A percentile compares a stretch with the other conserved stretches of the same genome.
Conservation (phyloP, 2,329 filamentous ascomycete species). For the Coleophoma eucalyptorum region DNA sequence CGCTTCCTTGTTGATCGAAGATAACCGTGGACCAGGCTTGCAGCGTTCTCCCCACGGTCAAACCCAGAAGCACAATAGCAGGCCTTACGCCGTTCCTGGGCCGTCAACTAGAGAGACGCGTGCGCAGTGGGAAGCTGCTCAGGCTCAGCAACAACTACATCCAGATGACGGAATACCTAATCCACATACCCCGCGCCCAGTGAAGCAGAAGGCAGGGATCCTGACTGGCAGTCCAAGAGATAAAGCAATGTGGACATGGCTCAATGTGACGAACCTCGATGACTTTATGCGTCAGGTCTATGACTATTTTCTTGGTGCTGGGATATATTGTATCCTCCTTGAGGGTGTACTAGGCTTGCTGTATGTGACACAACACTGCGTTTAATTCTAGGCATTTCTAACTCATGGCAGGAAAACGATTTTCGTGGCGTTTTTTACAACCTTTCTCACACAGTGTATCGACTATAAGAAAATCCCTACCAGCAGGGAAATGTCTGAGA, state of each 20-base stretch:
- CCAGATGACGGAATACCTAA: slow-evolving; percentile 33
- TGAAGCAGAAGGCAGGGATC: slow-evolving; percentile 44
- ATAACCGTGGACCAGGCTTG: slow-evolving; percentile 30
- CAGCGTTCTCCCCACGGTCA: slow-evolving; percentile 17
- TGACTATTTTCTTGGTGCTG: slow-evolving; percentile 62
- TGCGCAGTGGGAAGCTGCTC: slow-evolving; percentile 51
- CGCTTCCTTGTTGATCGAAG: slow-evolving; percentile 58
- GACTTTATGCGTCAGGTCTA: slow-evolving; percentile 68
- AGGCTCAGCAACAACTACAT: slow-evolving; percentile 47
- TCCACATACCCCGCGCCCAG: slow-evolving; percentile 36
- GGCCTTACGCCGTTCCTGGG: slow-evolving; percentile 31
- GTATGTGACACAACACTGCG: slow-evolving; percentile 31
- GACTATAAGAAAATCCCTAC: slow-evolving; percentile 57
- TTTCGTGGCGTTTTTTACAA: slow-evolving; percentile 65
- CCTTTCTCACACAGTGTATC: slow-evolving; percentile 66
- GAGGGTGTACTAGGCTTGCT: slow-evolving; percentile 52
- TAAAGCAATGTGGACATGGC: slow-evolving; percentile 70
- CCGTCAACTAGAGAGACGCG: slow-evolving; percentile 39
- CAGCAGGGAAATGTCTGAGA: slow-evolving; percentile 42
- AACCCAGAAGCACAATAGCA: slow-evolving; percentile 11
- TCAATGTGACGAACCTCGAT: slow-evolving; percentile 68
- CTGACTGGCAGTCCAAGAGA: slow-evolving; percentile 53
- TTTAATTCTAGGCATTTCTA: slow-evolving; percentile 6
- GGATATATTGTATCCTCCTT: slow-evolving; percentile 66
- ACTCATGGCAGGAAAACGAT: slow-evolving; percentile 47